Percentiles rank a stretch among this genome's conserved stretches.
Evolutionary conservation across 2,329 filamentous ascomycete species (phyloP).

Genomic region (Aspergillus quadrilineatus): DNA sequence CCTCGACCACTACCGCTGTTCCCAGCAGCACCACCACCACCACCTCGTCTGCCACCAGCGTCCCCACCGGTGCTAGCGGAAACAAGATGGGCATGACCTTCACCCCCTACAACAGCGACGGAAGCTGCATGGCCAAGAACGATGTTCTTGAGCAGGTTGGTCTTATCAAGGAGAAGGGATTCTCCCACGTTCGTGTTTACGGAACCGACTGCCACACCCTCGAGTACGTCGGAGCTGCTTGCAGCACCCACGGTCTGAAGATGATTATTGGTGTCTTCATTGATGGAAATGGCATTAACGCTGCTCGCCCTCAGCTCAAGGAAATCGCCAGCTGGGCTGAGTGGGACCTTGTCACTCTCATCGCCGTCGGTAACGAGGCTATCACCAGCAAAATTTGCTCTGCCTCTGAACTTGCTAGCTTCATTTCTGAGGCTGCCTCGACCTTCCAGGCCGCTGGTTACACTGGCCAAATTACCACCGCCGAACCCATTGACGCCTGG

Average conservation of each 20-base stretch:
- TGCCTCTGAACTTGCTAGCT: slow-evolving; percentile 63
- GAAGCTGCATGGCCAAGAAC: slow-evolving; percentile 63
- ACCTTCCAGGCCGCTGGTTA: slow-evolving; percentile 66
- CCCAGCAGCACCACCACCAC: slow-evolving; percentile 25
- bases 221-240: slow-evolving; percentile 69
- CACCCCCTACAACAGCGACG: slow-evolving; percentile 65
- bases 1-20: slow-evolving; percentile 26
- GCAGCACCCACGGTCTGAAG: slow-evolving; percentile 65
- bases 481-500: slow-evolving; percentile 81
- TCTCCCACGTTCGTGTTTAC: slow-evolving; percentile 77
- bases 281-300: slow-evolving; percentile 60
- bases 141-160: slow-evolving; percentile 62
- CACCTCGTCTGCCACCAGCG: slow-evolving; percentile 17
- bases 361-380: slow-evolving; percentile 90
- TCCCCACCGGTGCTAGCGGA: slow-evolving; percentile 24
- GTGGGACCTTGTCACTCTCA: slow-evolving; percentile 73
- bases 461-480: slow-evolving; percentile 74
- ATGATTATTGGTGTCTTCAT: slow-evolving; percentile 90
- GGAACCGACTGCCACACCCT: slow-evolving; percentile 87
- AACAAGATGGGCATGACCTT: slow-evolving; percentile 70
- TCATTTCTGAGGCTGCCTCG: slow-evolving; percentile 67
- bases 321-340: slow-evolving; percentile 70
- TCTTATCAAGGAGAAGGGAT: slow-evolving; percentile 64
- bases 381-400: slow-evolving; percentile 71
- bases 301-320: slow-evolving; percentile 70